Conservation (phyloP, 1,139 yeast genomes). For the Kluyveromyces marxianus region DNA sequence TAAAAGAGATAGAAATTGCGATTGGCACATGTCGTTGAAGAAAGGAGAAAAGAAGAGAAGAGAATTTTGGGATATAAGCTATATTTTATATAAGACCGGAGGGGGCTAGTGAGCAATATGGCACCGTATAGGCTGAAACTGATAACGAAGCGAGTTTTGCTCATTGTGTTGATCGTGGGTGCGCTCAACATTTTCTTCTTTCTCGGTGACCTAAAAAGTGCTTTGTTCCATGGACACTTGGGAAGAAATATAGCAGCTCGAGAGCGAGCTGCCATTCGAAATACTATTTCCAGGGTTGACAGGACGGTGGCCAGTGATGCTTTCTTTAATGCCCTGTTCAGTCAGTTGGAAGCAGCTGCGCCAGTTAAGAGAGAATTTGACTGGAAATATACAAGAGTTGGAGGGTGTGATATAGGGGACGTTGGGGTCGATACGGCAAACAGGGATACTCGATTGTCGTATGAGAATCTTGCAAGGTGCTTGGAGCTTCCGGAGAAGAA, state of each 20-base stretch:
- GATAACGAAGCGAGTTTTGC: no score
- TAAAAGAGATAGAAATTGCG: no score
- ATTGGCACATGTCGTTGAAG: no score
- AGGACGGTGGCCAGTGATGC: conserved; percentile 3
- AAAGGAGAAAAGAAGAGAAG: no score
- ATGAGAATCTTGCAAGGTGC: conserved; percentile 17
- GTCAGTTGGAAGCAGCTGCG: conserved; percentile 6
- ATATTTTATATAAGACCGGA: no score
- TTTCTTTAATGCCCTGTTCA: conserved; percentile 7
- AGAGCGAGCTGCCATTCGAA: background rate
- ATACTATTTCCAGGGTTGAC: background rate
- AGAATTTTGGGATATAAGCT: no score
- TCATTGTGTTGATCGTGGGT: no score
- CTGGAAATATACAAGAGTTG: background rate
- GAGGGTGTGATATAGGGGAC: conserved; percentile 12
- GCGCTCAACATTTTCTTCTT: no score
- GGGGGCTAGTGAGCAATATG: no score
- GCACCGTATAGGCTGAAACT: no score
- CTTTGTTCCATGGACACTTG: no score
- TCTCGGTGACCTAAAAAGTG: no score
- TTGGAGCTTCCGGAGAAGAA: conserved; percentile 40
- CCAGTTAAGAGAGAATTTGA: conserved; percentile 6
- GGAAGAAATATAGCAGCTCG: background rate
- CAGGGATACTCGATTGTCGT: conserved; percentile 7
- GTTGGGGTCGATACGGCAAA: conserved; percentile 9